These are phyloP conservation scores for Fusarium chlamydosporum DNA, from an alignment of 2,329 filamentous ascomycete species.

Conservation along the genomic window DNA sequence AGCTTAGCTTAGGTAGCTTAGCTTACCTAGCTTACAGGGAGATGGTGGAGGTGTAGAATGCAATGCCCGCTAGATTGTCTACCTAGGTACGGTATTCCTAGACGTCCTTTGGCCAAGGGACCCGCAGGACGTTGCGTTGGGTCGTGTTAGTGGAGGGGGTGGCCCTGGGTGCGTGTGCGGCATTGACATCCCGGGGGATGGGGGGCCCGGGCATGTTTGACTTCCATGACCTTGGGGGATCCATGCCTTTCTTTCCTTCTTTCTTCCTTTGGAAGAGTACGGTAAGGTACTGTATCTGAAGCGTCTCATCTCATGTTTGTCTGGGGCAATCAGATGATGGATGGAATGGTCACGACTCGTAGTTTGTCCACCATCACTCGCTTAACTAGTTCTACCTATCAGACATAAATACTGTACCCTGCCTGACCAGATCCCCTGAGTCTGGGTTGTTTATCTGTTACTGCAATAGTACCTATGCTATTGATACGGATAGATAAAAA, in stretches of 20 bases:
- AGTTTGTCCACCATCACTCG: slow-evolving; percentile 2
- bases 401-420: neutral
- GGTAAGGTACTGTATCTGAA: neutral
- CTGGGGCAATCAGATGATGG: slow-evolving; percentile 28
- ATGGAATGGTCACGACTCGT: slow-evolving; percentile 33
- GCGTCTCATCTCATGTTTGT: slow-evolving; percentile 34
- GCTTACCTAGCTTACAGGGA: neutral
- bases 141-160: slow-evolving; percentile 29
- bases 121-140: slow-evolving; percentile 18
- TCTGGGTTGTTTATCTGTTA: slow-evolving; percentile 12
- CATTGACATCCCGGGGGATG: slow-evolving; percentile 43
- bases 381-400: neutral
- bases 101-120: neutral
- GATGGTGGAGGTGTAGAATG: slow-evolving; percentile 4
- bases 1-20: neutral
- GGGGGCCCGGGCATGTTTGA: slow-evolving; percentile 33
- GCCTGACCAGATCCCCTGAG: slow-evolving; percentile 13
- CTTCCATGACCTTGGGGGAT: slow-evolving; percentile 1
- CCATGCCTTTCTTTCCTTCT: slow-evolving; percentile 1
- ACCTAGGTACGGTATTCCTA: no score
- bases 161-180: slow-evolving; percentile 27
- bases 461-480: slow-evolving; percentile 13
- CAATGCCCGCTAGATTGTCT: neutral
- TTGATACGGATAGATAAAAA: slow-evolving; percentile 8
- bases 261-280: neutral